phyloP scores from a whole-genome alignment of 208 protist species.

The Naegleria lovaniensis region DNA sequence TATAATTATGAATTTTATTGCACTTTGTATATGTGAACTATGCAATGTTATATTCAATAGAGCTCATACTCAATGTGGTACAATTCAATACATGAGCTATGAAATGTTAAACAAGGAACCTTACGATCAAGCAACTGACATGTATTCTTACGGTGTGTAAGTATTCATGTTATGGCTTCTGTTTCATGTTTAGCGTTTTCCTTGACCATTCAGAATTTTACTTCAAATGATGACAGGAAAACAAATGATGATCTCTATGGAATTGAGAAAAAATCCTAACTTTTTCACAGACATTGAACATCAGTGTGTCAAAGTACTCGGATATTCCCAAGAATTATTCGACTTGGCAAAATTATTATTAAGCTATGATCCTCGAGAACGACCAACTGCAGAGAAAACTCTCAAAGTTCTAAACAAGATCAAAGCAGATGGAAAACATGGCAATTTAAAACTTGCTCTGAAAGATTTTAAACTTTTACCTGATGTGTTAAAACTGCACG shows the following conservation, averaged over 20 bases:
- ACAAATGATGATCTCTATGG: background rate
- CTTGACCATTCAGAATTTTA: background rate
- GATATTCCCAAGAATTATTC: background rate
- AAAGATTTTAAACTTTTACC: background rate
- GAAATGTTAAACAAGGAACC: constrained; percentile 23
- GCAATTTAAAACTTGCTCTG: background rate
- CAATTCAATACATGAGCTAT: background rate
- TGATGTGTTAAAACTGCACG: background rate
- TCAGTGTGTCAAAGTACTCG: background rate
- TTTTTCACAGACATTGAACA: background rate
- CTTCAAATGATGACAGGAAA: constrained; percentile 19
- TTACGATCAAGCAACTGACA: constrained; percentile 2
- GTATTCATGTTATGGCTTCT: background rate
- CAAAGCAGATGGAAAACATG: background rate
- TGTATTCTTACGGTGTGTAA: background rate
- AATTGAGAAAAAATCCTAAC: background rate
- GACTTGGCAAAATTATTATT: background rate
- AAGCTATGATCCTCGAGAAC: background rate
- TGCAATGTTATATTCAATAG: background rate
- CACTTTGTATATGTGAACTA: too few species aligned
- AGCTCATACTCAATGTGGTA: background rate
- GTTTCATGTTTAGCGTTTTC: too few species aligned
- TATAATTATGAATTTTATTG: too few species aligned
- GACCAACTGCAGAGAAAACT: background rate
- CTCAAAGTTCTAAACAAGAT: background rate